These are phyloP conservation scores for Termitomyces sp. DNA, from an alignment of 768 basidiomycete genomes.

Conservation along the genomic window DNA sequence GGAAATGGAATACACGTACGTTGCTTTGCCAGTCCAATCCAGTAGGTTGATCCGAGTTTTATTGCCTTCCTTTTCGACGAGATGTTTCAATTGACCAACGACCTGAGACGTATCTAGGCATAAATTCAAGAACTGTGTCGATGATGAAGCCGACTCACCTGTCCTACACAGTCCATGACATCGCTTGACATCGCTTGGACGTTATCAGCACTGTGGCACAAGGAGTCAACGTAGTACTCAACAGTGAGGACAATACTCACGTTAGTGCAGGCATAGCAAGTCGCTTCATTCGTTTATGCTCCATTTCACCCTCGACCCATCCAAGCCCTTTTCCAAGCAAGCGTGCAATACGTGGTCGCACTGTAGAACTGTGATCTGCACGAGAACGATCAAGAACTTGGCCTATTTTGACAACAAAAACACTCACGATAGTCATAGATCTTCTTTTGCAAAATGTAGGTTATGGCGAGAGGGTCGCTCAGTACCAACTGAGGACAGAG, in stretches of 20 bases:
- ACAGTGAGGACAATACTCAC: neutral
- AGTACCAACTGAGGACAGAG: neutral
- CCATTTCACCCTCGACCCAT: neutral
- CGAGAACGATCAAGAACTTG: no score
- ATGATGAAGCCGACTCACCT: neutral
- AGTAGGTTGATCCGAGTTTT: neutral
- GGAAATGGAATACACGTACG: neutral
- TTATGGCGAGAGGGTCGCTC: neutral
- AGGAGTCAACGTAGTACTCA: neutral
- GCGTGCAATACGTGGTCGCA: neutral
- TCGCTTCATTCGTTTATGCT: neutral
- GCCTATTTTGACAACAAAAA: no score
- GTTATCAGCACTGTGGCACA: neutral
- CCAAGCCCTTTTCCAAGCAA: neutral
- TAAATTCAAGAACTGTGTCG: no score
- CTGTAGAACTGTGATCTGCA: neutral
- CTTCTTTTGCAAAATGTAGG: neutral
- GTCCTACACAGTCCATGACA: neutral
- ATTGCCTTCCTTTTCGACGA: neutral
- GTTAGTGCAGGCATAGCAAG: neutral
- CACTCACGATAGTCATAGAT: neutral
- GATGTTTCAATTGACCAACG: neutral
- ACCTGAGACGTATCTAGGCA: no score
- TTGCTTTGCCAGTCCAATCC: neutral
- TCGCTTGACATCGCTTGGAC: neutral